A percentile compares a stretch with the other conserved stretches of the same genome.
These are phyloP conservation scores for Ramaria sp. DNA, from an alignment of 768 basidiomycete genomes.

Conservation along the genomic window DNA sequence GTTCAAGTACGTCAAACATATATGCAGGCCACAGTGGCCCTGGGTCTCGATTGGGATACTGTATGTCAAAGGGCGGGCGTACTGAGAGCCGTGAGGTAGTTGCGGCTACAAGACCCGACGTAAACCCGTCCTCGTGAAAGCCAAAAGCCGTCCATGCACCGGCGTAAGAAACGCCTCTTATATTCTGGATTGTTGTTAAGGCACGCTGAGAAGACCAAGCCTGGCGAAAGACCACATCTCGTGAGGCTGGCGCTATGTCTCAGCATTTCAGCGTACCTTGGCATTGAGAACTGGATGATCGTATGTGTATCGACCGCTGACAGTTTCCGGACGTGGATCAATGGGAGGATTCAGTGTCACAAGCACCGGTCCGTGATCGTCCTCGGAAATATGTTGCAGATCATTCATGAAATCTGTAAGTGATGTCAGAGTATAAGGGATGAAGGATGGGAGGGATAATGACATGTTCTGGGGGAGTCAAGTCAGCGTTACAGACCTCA, in stretches of 20 bases:
- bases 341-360: slow-evolving; percentile 69
- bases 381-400: slow-evolving; percentile 53
- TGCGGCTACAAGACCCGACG: slow-evolving; percentile 29
- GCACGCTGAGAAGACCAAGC: slow-evolving; percentile 44
- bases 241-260: not conserved
- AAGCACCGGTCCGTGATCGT: slow-evolving; percentile 48
- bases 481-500: slow-evolving; percentile 1
- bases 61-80: slow-evolving; percentile 33
- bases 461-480: slow-evolving; percentile 32
- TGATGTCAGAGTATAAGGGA: slow-evolving; percentile 1
- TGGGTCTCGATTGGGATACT: slow-evolving; percentile 25
- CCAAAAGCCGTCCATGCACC: slow-evolving; percentile 71
- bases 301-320: slow-evolving; percentile 46
- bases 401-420: slow-evolving; percentile 63
- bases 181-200: slow-evolving; percentile 51
- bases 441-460: not conserved
- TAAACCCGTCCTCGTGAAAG: slow-evolving; percentile 76
- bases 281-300: slow-evolving; percentile 58
- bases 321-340: slow-evolving; percentile 36
- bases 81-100: slow-evolving; percentile 16
- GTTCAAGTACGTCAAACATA: slow-evolving; percentile 32
- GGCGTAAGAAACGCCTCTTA: slow-evolving; percentile 48
- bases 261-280: slow-evolving; percentile 24
- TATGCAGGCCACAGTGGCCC: slow-evolving; percentile 16
- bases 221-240: slow-evolving; percentile 16